phyloP scores from a whole-genome alignment of 176 grass and related monocot genomes.

The Paspalum vaginatum region DNA sequence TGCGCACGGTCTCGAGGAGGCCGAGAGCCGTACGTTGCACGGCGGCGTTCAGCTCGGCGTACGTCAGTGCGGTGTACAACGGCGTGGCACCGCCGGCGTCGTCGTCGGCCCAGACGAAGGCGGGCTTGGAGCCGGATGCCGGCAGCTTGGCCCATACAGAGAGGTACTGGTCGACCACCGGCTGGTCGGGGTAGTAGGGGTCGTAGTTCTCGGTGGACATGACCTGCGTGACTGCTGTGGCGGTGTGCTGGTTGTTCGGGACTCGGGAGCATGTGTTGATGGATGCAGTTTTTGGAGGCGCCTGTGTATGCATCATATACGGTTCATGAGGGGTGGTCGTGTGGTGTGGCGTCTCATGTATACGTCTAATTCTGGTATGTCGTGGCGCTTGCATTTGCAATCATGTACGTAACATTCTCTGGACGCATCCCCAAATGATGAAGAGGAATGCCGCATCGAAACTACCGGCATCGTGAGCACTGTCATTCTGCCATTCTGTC shows the following conservation, averaged over 20 bases:
- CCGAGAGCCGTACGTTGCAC: constrained; percentile 34
- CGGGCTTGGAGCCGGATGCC: constrained; percentile 30
- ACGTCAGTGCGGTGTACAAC: constrained; percentile 30
- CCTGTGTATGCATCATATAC: neutral
- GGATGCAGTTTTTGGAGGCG: too few relatives aligned
- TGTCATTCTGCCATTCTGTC: neutral
- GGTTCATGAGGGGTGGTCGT: neutral
- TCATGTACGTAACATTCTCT: neutral
- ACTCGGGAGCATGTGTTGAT: neutral
- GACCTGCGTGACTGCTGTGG: neutral
- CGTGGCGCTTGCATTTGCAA: neutral
- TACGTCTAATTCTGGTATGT: neutral
- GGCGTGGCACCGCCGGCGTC: neutral
- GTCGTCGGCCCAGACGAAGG: constrained; percentile 59
- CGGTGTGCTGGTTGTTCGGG: neutral
- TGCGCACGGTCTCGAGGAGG: constrained; percentile 33
- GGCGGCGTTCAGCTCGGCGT: constrained; percentile 44
- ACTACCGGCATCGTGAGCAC: neutral
- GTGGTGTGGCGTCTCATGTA: neutral
- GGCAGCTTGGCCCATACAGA: constrained; percentile 46
- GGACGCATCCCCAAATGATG: neutral
- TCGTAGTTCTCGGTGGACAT: constrained; percentile 68
- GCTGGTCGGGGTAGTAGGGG: constrained; percentile 53
- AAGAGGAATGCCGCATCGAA: neutral
- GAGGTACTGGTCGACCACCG: constrained; percentile 60